Percentiles rank a stretch among this genome's conserved stretches.
Conservation (phyloP, 768 basidiomycete genomes). For the Boletus eberwhitei region DNA sequence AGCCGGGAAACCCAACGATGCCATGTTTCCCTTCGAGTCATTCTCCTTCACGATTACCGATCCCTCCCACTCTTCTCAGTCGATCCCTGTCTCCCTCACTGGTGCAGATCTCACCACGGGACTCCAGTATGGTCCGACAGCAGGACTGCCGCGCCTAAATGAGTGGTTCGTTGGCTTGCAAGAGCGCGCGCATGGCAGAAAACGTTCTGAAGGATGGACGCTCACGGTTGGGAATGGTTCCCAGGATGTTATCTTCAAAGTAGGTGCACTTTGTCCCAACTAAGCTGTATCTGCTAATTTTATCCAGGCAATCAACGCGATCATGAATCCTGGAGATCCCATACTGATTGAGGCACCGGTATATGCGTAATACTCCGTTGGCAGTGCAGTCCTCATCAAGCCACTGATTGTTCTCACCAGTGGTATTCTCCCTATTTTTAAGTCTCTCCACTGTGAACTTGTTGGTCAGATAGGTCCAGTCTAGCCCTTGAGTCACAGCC, state of each 20-base stretch:
- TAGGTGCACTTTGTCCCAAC: slow-evolving; percentile 22
- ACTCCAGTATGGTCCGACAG: slow-evolving; percentile 76
- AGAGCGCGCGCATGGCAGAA: slow-evolving; percentile 61
- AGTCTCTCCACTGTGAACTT: slow-evolving; percentile 51
- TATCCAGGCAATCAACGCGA: slow-evolving; percentile 59
- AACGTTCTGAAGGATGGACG: slow-evolving; percentile 64
- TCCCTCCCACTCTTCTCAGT: slow-evolving; percentile 42
- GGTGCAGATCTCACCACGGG: slow-evolving; percentile 58
- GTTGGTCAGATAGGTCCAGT: slow-evolving; percentile 43
- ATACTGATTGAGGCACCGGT: slow-evolving; percentile 81
- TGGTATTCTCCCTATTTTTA: slow-evolving; percentile 65
- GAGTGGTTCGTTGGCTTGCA: slow-evolving; percentile 76
- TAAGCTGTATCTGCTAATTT: slow-evolving; percentile 8
- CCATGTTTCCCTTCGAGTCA: slow-evolving; percentile 88
- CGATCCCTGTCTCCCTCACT: slow-evolving; percentile 52
- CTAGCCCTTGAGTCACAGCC: background rate
- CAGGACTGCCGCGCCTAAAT: slow-evolving; percentile 59
- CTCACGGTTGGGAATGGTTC: slow-evolving; percentile 79
- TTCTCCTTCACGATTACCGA: slow-evolving; percentile 64
- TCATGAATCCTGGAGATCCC: slow-evolving; percentile 77
- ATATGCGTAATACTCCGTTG: slow-evolving; percentile 53
- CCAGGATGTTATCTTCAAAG: slow-evolving; percentile 89
- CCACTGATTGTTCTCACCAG: slow-evolving; percentile 32
- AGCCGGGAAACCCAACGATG: slow-evolving; percentile 88
- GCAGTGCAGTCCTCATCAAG: slow-evolving; percentile 14